Evolutionary conservation across 805 yeast genomes (phyloP), one percentile per base, ranked within the genome.

Genomic region (Saccharomycopsis babjevae): DNA sequence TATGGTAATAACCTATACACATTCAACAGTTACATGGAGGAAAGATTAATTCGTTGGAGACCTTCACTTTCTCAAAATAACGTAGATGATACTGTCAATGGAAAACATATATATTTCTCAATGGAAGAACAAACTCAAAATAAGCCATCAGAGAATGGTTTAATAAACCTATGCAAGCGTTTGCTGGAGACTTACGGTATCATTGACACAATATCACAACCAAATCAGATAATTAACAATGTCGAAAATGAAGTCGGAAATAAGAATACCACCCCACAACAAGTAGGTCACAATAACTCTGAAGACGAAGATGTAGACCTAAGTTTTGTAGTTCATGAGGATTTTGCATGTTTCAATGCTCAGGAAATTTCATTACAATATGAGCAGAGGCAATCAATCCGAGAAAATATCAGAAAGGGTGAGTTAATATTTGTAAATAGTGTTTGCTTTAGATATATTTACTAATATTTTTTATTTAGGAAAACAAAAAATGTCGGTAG

Each of bases 1-100:
- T 58, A 61, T 58, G 65, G 65, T 16, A 57, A 36, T 18, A 61
- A 50, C 34, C 43, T 56, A 3, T 50, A 62, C 36, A 20, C 30
- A 3, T 39, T 64, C 8, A 57, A 39, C 11, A 57, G 54, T 50
- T 60, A 50, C 39, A 70, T 71, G 73, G 75, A 72, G 59, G 73
- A 71, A 22, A 58, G 73, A 34, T 63, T 73, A 30, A 60, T 71
- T 8, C 63, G 74, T 32, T 73, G 70, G 70, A 66, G 72, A 57
- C 71, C 75, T 13, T 56, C 71, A 1, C 56, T 60, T 18, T 60
- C 67, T 32, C 68, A 68, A 15, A 57, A 66, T 36, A 67, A 59
- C 30, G 67, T 63, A 50, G 69, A 65, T 10, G 66, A 65, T n/a
- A 50, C 59, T 3, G 22, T 60, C 13, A 30, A 32, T 25, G 57